These are phyloP conservation scores for Pichia californica DNA, from an alignment of 805 yeast genomes.

Conservation along the genomic window DNA sequence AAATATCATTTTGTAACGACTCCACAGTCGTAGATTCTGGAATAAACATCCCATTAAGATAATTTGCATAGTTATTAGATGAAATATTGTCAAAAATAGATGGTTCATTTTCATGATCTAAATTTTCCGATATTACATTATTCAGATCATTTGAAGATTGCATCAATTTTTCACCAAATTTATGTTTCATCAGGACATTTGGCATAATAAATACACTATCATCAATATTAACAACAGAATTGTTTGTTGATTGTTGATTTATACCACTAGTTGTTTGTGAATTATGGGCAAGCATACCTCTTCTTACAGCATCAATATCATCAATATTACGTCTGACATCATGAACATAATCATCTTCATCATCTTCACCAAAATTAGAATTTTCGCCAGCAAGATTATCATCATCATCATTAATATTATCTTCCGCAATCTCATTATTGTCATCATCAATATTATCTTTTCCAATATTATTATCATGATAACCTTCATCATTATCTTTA, in stretches of 20 bases:
- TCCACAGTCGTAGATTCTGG: conserved; percentile 8
- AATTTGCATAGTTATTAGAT: not conserved
- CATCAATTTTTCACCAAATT: conserved; percentile 26
- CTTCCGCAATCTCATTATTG: not conserved
- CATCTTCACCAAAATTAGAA: no score
- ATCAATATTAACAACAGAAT: not conserved
- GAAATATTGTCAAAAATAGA: conserved; percentile 1
- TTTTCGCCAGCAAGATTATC: no score
- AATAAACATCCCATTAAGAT: conserved; percentile 3
- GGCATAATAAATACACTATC: conserved; percentile 22
- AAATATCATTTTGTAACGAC: conserved; percentile 8
- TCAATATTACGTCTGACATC: not conserved
- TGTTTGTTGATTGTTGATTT: not conserved
- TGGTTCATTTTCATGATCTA: no score
- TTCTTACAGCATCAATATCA: not conserved
- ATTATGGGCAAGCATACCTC: not conserved
- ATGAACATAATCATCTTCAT: not conserved
- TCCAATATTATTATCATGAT: not conserved
- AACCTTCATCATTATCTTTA: not conserved
- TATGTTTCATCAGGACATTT: conserved; percentile 21
- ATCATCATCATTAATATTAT: no score
- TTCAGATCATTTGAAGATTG: conserved; percentile 5
- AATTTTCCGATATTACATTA: no score
- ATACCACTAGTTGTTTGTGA: not conserved
- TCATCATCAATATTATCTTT: not conserved